These are phyloP conservation scores for Cutaneotrichosporon cutaneum DNA, from an alignment of 1,284 basidiomycete genomes.

Conservation along the genomic window DNA sequence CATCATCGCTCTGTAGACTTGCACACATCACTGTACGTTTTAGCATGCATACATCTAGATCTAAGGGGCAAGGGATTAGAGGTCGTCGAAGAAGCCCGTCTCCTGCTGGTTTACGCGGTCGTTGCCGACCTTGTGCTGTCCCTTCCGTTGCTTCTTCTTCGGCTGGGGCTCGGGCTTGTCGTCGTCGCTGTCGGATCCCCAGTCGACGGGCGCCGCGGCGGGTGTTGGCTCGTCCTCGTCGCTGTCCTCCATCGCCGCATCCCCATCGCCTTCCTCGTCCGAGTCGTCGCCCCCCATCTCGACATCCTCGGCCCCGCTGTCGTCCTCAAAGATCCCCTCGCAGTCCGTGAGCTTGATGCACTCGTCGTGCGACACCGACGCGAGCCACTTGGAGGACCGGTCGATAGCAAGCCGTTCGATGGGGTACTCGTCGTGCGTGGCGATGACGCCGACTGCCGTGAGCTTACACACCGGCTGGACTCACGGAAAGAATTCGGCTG, in stretches of 20 bases:
- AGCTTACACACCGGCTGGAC: neutral
- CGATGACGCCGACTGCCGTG: constrained; percentile 70
- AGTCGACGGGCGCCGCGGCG: neutral
- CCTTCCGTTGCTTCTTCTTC: constrained; percentile 42
- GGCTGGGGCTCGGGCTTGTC: constrained; percentile 29
- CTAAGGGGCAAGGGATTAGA: constrained; percentile 51
- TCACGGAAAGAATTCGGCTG: constrained; percentile 70
- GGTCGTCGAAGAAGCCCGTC: constrained; percentile 67
- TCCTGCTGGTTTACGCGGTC: constrained; percentile 52
- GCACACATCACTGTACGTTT: constrained; percentile 8
- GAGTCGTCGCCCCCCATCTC: constrained; percentile 36
- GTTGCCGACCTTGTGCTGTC: constrained; percentile 33
- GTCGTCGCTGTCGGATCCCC: constrained; percentile 15
- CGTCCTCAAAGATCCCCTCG: constrained; percentile 61
- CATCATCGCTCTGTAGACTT: neutral
- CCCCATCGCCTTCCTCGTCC: constrained; percentile 19
- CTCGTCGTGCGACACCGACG: constrained; percentile 91
- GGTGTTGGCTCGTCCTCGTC: constrained; percentile 48
- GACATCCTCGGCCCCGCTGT: constrained; percentile 33
- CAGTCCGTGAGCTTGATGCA: constrained; percentile 81
- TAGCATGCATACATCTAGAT: constrained; percentile 9
- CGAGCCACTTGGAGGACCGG: constrained; percentile 72
- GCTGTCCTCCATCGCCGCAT: constrained; percentile 29
- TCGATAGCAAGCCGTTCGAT: constrained; percentile 75
- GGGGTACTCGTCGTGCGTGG: constrained; percentile 85